Evolutionary conservation across 2,329 filamentous ascomycete genomes (phyloP).

Genomic region (Exophiala lecanii-corni): DNA sequence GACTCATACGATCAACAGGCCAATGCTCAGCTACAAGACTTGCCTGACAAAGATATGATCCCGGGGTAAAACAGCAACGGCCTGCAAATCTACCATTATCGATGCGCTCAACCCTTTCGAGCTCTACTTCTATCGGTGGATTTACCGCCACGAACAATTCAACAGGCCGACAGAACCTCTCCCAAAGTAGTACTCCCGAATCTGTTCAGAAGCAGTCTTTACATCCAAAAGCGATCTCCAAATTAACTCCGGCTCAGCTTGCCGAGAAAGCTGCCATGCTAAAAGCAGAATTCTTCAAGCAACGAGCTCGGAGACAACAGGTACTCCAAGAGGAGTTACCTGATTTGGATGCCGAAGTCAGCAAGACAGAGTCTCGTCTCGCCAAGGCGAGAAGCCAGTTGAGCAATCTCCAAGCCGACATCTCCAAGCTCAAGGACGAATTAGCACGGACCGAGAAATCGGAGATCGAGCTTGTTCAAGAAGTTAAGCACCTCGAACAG

Average conservation of each 20-base stretch:
- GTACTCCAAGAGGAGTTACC: slow-evolving; percentile 48
- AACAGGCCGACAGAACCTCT: no score
- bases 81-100: no score
- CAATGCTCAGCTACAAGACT: background rate
- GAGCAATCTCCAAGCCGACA: slow-evolving; percentile 27
- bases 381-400: slow-evolving; percentile 33
- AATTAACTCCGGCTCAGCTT: slow-evolving; percentile 21
- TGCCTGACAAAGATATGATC: slow-evolving; percentile 17
- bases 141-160: no score
- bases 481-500: slow-evolving; percentile 41
- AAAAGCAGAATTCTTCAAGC: slow-evolving; percentile 32
- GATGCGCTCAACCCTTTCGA: no score
- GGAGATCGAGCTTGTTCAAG: slow-evolving; percentile 38
- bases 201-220: background rate
- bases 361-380: slow-evolving; percentile 33
- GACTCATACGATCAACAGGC: slow-evolving; percentile 30
- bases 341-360: slow-evolving; percentile 42
- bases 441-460: slow-evolving; percentile 27
- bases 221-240: slow-evolving; percentile 7
- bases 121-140: no score
- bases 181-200: background rate
- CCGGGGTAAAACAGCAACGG: no score
- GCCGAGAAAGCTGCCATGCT: slow-evolving; percentile 20
- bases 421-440: slow-evolving; percentile 9
- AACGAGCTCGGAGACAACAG: slow-evolving; percentile 40